These are phyloP conservation scores for Forsythia viridissima DNA, from an alignment of 257 asterid genomes.

Conservation along the genomic window DNA sequence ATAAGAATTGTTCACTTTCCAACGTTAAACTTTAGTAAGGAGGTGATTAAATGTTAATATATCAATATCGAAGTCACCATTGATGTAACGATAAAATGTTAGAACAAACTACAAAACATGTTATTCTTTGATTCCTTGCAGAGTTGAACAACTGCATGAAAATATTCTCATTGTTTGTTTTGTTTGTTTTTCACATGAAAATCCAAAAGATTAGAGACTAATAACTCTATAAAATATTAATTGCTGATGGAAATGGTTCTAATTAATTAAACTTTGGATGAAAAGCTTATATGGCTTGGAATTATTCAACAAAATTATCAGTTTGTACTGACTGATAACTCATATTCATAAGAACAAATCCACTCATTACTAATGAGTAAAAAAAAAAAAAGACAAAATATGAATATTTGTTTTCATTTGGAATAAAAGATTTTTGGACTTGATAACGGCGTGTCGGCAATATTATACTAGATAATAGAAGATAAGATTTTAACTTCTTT, in stretches of 20 bases:
- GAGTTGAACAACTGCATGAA: constrained; percentile 1
- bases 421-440: background rate
- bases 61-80: no score
- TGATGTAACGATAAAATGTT: background rate
- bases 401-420: background rate
- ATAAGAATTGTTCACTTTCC: no score
- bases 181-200: background rate
- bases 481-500: no score
- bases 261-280: background rate
- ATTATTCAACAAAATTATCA: background rate
- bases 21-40: no score
- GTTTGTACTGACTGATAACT: background rate
- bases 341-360: background rate
- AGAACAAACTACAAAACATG: background rate
- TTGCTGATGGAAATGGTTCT: background rate
- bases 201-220: background rate
- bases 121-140: constrained; percentile 17
- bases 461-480: no score
- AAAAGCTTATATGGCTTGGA: background rate
- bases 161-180: constrained; percentile 8
- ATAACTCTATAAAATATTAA: background rate
- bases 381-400: no score
- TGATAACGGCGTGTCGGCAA: background rate
- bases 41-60: no score
- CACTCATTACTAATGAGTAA: background rate